A percentile compares a stretch with the other conserved stretches of the same genome.
Evolutionary conservation across 2,329 filamentous ascomycete species (phyloP).

Genomic region (Calonectria leucothoes): DNA sequence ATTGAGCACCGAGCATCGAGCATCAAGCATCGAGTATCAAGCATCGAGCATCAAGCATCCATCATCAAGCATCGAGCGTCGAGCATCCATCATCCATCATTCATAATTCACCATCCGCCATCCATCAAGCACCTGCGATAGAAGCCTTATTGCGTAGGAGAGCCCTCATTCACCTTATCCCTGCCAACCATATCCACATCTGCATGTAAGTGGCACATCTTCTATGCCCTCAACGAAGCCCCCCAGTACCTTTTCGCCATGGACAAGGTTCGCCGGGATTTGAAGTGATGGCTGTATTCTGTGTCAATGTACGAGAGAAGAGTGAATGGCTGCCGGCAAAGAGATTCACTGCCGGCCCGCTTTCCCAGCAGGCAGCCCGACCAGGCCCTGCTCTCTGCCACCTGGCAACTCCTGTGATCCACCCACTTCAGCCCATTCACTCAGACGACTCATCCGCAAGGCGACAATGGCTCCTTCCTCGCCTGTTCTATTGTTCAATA

Average conservation of each 20-base stretch:
- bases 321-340: not conserved
- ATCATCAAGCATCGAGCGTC: not conserved
- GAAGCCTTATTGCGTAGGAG: not conserved
- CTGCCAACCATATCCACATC: not conserved
- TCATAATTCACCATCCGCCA: too few relatives aligned
- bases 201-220: not conserved
- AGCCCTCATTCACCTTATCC: not conserved
- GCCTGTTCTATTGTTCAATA: not conserved
- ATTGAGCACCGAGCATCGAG: not conserved
- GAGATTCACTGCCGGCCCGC: not conserved
- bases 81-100: not conserved
- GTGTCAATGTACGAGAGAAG: not conserved
- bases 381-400: not conserved
- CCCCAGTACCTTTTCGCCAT: not conserved
- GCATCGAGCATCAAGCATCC: not conserved
- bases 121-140: not conserved
- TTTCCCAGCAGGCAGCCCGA: not conserved
- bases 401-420: not conserved
- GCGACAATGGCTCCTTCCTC: not conserved
- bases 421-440: not conserved
- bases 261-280: not conserved
- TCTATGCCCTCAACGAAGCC: not conserved
- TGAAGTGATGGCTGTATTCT: not conserved
- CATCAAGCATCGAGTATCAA: not conserved
- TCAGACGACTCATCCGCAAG: not conserved